Evolutionary conservation across 345 rosid species (phyloP), one percentile per base, ranked within the genome.

Genomic region (Carallia pectinifolia): DNA sequence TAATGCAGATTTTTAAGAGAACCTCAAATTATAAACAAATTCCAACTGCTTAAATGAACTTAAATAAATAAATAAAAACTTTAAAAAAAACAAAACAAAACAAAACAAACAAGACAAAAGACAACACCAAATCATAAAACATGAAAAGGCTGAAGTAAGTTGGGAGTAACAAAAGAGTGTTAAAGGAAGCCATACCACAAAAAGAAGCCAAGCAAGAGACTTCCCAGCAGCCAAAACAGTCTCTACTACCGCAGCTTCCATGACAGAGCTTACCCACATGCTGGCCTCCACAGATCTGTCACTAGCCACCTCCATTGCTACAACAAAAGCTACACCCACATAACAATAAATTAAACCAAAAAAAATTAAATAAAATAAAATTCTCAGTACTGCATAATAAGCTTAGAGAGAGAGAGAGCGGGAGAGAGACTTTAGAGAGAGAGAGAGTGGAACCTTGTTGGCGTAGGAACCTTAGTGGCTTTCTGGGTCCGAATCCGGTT

Each of bases 401-500:
- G 19, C 8, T 15, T 18, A 38, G 12, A n/a, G 19, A 19, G 29
- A 37, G 6, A 37, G 19, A 36, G 44, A 18, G 16, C 18, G 54
- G 64, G 68, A 68, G 30, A 31, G 29, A 27, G 33, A 68, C 8
- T 50, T 30, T 47, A 65, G 59, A 66, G 54, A 65, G 61, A 44
- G 67, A 55, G 73, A 66, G 56, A 44, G 50, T 2, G 16, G 13
- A 4, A 44, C 17, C 50, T 12, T 13, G 50, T 44, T 12, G 50
- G 50, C 50, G 66, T 53, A 40, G 54, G 61, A 74, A 77, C 75
- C 86, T 82, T 81, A 75, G 69, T 55, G 66, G 81, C 40, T 61
- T 71, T 76, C 37, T 65, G 72, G 76, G 84, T 81, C 80, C 69
- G 82, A 82, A 71, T 82, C 82, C 81, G 70, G 81, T 80, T 80